Evolutionary conservation across 192 early-diverging fungal species (phyloP).

Genomic region (Backusella luteola): DNA sequence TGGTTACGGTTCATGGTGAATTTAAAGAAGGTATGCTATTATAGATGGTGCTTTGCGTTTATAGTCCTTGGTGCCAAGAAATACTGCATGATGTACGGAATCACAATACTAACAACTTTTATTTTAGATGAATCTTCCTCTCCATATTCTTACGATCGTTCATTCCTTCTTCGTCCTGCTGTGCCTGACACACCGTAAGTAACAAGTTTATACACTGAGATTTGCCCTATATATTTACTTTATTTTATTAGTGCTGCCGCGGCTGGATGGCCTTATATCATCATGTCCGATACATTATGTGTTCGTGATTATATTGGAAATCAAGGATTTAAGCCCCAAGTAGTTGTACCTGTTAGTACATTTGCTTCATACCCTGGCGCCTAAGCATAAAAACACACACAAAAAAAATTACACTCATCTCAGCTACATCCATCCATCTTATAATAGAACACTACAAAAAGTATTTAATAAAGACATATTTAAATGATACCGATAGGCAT

Average conservation of each 20-base stretch:
- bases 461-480: background rate
- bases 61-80: background rate
- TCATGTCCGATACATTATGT: slow-evolving; percentile 29
- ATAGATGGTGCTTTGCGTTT: background rate
- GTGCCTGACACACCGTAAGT: slow-evolving; percentile 30
- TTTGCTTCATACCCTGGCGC: slow-evolving; percentile 7
- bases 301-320: slow-evolving; percentile 32
- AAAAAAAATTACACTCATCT: background rate
- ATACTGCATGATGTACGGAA: too few species aligned
- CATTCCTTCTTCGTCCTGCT: slow-evolving; percentile 48
- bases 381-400: background rate
- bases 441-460: slow-evolving; percentile 1
- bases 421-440: background rate
- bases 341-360: slow-evolving; percentile 3
- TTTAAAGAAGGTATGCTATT: slow-evolving; percentile 30
- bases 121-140: background rate
- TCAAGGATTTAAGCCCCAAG: slow-evolving; percentile 19
- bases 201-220: background rate
- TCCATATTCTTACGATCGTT: slow-evolving; percentile 44
- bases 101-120: background rate
- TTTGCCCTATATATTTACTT: background rate
- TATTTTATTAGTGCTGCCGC: slow-evolving; percentile 13
- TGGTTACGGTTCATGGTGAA: slow-evolving; percentile 34
- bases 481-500: background rate
- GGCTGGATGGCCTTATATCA: slow-evolving; percentile 32